These are phyloP conservation scores for Pseudocercospora crystallina DNA, from an alignment of 2,329 filamentous ascomycete genomes.

Conservation along the genomic window DNA sequence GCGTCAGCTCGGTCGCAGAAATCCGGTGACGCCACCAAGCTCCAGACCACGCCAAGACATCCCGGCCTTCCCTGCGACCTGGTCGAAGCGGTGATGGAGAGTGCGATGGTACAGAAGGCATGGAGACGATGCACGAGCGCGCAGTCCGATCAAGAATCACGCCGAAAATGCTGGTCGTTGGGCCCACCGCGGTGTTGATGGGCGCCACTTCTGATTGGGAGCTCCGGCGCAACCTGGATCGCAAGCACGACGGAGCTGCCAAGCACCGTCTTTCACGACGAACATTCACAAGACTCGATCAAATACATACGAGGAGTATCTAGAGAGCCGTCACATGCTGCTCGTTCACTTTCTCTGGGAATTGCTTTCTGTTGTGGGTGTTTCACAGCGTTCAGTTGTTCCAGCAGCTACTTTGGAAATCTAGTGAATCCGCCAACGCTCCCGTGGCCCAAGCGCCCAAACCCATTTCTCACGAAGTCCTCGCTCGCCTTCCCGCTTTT, in stretches of 20 bases:
- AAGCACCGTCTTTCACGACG: constrained; percentile 14
- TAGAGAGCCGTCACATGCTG: constrained; percentile 24
- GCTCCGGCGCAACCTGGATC: not conserved
- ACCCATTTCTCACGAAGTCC: constrained; percentile 2
- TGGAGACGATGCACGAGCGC: constrained; percentile 4
- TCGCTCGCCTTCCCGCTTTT: constrained; percentile 12
- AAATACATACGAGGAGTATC: constrained; percentile 30
- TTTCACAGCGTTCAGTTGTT: constrained; percentile 9
- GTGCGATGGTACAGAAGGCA: constrained; percentile 12
- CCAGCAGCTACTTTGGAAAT: not conserved
- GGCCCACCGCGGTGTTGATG: no score
- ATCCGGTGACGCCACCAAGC: constrained; percentile 17
- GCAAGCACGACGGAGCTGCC: constrained; percentile 4
- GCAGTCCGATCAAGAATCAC: not conserved
- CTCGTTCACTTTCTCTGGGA: constrained; percentile 22
- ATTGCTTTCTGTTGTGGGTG: constrained; percentile 4
- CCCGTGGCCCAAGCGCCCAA: constrained; percentile 2
- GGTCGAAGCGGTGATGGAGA: not conserved
- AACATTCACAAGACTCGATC: constrained; percentile 10
- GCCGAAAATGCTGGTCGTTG: no score
- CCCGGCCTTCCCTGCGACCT: not conserved
- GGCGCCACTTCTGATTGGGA: constrained; percentile 10
- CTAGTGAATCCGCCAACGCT: constrained; percentile 7
- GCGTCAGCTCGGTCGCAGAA: constrained; percentile 19
- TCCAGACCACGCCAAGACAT: constrained; percentile 7